Evolutionary conservation across 208 protist genomes (phyloP).

Genomic region (Angomonas desouzai): DNA sequence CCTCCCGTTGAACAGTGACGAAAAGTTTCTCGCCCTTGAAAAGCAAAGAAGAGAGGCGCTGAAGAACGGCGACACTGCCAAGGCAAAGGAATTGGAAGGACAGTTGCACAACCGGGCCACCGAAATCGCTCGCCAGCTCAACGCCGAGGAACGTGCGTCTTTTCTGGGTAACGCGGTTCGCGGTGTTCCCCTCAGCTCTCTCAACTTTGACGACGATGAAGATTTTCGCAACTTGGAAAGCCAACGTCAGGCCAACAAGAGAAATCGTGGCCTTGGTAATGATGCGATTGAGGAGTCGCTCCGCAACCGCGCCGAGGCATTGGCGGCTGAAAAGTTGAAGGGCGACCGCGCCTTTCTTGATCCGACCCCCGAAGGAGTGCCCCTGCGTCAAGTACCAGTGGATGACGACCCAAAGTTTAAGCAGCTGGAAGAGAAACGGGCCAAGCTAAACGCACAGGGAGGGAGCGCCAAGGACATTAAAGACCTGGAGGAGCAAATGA

Average conservation of each 20-base stretch:
- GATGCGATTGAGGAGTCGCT: slow-evolving; percentile 37
- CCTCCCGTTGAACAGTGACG: slow-evolving; percentile 38
- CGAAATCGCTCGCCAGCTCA: slow-evolving; percentile 42
- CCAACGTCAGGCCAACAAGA: slow-evolving; percentile 25
- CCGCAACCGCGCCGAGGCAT: slow-evolving; percentile 32
- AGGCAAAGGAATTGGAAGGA: slow-evolving; percentile 23
- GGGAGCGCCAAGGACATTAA: slow-evolving; percentile 24
- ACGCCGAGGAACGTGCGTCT: slow-evolving; percentile 31
- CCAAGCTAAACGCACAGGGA: slow-evolving; percentile 16
- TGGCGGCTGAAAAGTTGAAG: slow-evolving; percentile 29
- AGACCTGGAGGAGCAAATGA: slow-evolving; percentile 52
- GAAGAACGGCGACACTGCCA: slow-evolving; percentile 21
- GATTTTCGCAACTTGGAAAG: slow-evolving; percentile 30
- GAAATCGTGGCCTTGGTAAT: not conserved
- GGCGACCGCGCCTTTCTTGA: slow-evolving; percentile 57
- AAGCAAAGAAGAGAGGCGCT: slow-evolving; percentile 28
- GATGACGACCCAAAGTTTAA: slow-evolving; percentile 42
- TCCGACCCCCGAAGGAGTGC: slow-evolving; percentile 38
- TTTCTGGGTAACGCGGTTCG: slow-evolving; percentile 35
- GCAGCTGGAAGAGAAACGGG: slow-evolving; percentile 49
- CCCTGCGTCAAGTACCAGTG: slow-evolving; percentile 45
- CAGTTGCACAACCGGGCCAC: slow-evolving; percentile 40
- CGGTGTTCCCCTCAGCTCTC: slow-evolving; percentile 38
- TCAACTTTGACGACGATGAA: slow-evolving; percentile 54
- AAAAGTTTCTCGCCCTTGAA: slow-evolving; percentile 30